Evolutionary conservation across 2,329 filamentous ascomycete species (phyloP).

Genomic region (Mycocentrospora acerina): DNA sequence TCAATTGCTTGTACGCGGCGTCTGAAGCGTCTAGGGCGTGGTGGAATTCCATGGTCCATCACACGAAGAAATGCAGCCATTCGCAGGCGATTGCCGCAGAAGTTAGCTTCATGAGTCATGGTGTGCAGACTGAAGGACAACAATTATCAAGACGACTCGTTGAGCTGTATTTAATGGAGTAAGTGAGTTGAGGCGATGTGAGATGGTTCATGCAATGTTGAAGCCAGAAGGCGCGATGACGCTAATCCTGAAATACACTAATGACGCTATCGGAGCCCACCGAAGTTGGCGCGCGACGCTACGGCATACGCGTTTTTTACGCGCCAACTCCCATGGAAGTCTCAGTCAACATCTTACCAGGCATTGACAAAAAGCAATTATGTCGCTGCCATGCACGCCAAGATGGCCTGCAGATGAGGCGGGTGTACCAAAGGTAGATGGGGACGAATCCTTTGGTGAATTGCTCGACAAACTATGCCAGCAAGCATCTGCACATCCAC

Average conservation of each 20-base stretch:
- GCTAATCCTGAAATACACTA: no score
- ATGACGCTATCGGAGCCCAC: conserved; percentile 12
- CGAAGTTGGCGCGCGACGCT: conserved; percentile 7
- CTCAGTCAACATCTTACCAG: neutral
- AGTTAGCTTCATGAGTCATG: conserved; percentile 27
- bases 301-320: conserved; percentile 8
- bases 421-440: conserved; percentile 59
- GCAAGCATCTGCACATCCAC: conserved; percentile 8
- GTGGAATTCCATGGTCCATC: conserved; percentile 23
- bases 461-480: conserved; percentile 67
- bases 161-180: neutral
- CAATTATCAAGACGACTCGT: conserved; percentile 1
- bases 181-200: neutral
- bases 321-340: conserved; percentile 6
- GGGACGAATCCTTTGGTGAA: conserved; percentile 62
- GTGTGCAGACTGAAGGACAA: neutral
- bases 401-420: conserved; percentile 29
- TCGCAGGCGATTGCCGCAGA: conserved; percentile 26
- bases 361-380: conserved; percentile 10
- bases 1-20: conserved; percentile 4
- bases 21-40: conserved; percentile 24
- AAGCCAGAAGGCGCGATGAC: conserved; percentile 16
- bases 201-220: conserved; percentile 2
- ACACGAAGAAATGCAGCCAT: conserved; percentile 26
- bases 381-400: conserved; percentile 33